A percentile compares a stretch with the other conserved stretches of the same genome.
Evolutionary conservation across 169 alveolate species (phyloP).

Genomic region (Eimeria necatrix): DNA sequence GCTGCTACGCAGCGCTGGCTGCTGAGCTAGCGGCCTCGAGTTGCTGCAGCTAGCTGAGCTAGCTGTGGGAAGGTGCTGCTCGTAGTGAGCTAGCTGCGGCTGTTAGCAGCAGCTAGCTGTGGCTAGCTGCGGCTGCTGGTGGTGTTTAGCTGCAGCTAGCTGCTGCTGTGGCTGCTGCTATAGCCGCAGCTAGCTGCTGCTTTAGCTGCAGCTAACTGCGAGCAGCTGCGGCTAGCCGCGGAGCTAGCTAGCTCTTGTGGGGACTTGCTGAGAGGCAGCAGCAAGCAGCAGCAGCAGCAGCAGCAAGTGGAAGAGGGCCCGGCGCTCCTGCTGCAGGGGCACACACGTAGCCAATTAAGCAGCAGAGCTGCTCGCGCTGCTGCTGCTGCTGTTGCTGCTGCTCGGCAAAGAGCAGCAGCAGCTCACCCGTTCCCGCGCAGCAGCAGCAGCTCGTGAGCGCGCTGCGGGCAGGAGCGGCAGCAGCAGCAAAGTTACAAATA

Average conservation of each 20-base stretch:
- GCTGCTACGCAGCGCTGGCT: background rate
- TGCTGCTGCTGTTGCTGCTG: background rate
- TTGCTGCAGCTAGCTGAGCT: too few species aligned
- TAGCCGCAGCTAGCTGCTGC: background rate
- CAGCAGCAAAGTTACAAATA: background rate
- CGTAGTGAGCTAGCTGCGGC: too few species aligned
- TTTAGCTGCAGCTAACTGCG: background rate
- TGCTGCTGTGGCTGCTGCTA: background rate
- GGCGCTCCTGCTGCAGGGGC: too few species aligned
- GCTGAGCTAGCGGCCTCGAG: too few species aligned
- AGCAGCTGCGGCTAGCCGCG: background rate
- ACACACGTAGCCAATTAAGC: too few species aligned
- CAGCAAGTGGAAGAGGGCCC: too few species aligned
- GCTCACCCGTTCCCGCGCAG: background rate
- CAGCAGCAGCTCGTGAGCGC: background rate
- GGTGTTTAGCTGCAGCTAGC: constrained; percentile 2
- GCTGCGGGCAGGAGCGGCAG: background rate
- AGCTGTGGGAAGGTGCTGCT: too few species aligned
- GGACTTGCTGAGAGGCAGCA: too few species aligned
- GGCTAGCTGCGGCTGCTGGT: background rate
- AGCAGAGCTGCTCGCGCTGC: too few species aligned
- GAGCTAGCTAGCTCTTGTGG: too few species aligned
- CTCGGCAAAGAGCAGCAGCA: background rate
- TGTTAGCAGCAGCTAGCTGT: background rate
- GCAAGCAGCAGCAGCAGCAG: too few species aligned